Percentiles rank a stretch among this genome's conserved stretches.
These are phyloP conservation scores for Pseudonitzschia multistriata DNA, from an alignment of 108 stramenopile genomes.

Conservation along the genomic window DNA sequence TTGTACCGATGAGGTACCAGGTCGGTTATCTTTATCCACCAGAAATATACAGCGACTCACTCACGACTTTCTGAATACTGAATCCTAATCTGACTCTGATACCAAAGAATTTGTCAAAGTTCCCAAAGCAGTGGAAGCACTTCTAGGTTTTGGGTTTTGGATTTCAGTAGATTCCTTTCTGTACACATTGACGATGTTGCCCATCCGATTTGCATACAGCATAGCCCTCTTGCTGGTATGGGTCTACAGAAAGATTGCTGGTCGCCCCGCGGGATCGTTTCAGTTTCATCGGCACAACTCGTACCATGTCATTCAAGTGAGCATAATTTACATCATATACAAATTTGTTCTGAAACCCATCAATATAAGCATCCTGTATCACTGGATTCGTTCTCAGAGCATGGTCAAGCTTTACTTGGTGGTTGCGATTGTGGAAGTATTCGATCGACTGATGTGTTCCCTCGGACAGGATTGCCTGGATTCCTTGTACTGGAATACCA, in stretches of 20 bases:
- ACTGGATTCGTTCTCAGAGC: conserved; percentile 96
- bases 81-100: background rate
- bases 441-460: conserved; percentile 92
- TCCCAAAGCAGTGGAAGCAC: conserved; percentile 83
- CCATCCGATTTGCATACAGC: conserved; percentile 80
- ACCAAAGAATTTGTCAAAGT: conserved; percentile 87
- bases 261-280: conserved; percentile 23
- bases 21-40: no score
- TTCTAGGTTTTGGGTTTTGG: conserved; percentile 86
- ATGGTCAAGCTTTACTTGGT: conserved; percentile 98
- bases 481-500: conserved; percentile 89
- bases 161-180: conserved; percentile 94
- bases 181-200: conserved; percentile 89
- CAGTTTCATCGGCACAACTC: conserved; percentile 54
- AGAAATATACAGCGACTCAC: no score
- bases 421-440: conserved; percentile 95
- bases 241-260: conserved; percentile 16
- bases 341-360: conserved; percentile 66
- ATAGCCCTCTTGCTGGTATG: conserved; percentile 36
- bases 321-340: conserved; percentile 69
- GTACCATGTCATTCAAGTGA: conserved; percentile 87
- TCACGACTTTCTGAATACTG: background rate
- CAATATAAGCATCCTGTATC: conserved; percentile 91
- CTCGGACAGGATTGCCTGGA: conserved; percentile 98
- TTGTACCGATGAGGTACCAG: no score